Evolutionary conservation across 495 filamentous ascomycete species (phyloP).

Genomic region (Neurospora discreta): DNA sequence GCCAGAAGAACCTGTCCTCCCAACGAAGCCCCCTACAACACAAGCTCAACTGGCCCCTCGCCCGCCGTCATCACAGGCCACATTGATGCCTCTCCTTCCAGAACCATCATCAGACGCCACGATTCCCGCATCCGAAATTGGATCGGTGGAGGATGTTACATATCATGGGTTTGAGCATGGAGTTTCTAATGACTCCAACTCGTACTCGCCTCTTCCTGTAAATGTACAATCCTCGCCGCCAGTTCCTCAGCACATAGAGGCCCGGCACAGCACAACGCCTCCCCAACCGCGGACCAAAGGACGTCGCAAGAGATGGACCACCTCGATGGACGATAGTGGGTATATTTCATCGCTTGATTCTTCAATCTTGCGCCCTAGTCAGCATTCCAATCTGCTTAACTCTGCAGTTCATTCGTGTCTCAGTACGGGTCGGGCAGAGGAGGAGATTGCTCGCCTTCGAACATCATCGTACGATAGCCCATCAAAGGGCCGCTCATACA

Average conservation of each 20-base stretch:
- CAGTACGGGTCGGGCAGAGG: slow-evolving; percentile 81
- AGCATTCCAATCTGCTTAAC: slow-evolving; percentile 48
- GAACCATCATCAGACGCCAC: slow-evolving; percentile 94
- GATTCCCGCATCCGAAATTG: slow-evolving; percentile 73
- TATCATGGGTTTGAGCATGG: slow-evolving; percentile 37
- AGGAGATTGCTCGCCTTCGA: slow-evolving; percentile 89
- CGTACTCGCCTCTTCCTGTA: slow-evolving; percentile 46
- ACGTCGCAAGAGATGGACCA: slow-evolving; percentile 61
- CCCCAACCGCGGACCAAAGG: slow-evolving; percentile 47
- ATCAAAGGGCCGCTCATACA: slow-evolving; percentile 47
- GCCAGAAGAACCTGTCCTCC: slow-evolving; percentile 18
- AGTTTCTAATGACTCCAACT: slow-evolving; percentile 44
- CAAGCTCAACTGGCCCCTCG: slow-evolving; percentile 25
- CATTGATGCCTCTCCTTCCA: slow-evolving; percentile 16
- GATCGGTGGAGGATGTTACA: slow-evolving; percentile 47
- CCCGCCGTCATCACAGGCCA: slow-evolving; percentile 19
- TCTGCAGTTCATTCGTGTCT: slow-evolving; percentile 66
- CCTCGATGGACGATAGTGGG: slow-evolving; percentile 81
- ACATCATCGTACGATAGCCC: slow-evolving; percentile 91
- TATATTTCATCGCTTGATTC: slow-evolving; percentile 98
- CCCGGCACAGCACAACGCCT: slow-evolving; percentile 60
- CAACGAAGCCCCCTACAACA: slow-evolving; percentile 15
- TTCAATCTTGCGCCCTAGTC: slow-evolving; percentile 64
- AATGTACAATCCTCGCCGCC: slow-evolving; percentile 81
- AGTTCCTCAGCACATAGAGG: slow-evolving; percentile 49